Evolutionary conservation across 495 filamentous ascomycete genomes (phyloP), one percentile per base, ranked within the genome.

Genomic region (Platismatia glauca): DNA sequence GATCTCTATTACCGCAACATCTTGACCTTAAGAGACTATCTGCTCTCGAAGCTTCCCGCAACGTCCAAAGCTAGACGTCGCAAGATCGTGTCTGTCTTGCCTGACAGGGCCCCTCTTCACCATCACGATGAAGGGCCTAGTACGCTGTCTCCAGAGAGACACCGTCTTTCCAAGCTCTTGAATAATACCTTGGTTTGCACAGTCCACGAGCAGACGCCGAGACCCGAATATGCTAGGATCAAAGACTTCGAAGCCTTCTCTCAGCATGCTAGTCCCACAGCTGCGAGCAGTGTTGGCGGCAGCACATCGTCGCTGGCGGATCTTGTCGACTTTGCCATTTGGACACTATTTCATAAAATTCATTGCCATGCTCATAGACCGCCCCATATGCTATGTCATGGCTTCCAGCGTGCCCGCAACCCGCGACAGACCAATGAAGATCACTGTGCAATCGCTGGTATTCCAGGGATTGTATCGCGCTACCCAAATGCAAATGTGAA

Each of bases 261-360:
- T 11, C 87, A 91, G 67, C 84, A 77, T 37, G 31, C 53, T 16
- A 59, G 39, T 38, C 35, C 48, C 29, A 65, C 66, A 24, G 59
- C 43, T 27, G 55, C 39, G 15, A 66, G 57, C 44, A 66, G 57
- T 50, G 20, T 39, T 29, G 41, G 24, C 33, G 60, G 29, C 15
- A 44, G 57, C 18, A 55, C 41, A 35, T 39, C 46, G 4, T 59
- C 62, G 64, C 59, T 63, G 58, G 50, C 62, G 43, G 66, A 97
- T 89, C 81, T 95, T 65, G 82, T 97, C 57, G 89, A 96, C 73
- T 95, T 90, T 69, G 86, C 85, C 15, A 85, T 97, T 35, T 87
- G 82, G 76, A 76, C 81, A 4, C 73, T 96, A 4, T 95, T 96
- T 73, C 83, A 81, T 20, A 80, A 78, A 57, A 74, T 69, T 53